A percentile compares a stretch with the other conserved stretches of the same genome.
Conservation (phyloP, 345 rosid genomes). For the Kandelia obovata region DNA sequence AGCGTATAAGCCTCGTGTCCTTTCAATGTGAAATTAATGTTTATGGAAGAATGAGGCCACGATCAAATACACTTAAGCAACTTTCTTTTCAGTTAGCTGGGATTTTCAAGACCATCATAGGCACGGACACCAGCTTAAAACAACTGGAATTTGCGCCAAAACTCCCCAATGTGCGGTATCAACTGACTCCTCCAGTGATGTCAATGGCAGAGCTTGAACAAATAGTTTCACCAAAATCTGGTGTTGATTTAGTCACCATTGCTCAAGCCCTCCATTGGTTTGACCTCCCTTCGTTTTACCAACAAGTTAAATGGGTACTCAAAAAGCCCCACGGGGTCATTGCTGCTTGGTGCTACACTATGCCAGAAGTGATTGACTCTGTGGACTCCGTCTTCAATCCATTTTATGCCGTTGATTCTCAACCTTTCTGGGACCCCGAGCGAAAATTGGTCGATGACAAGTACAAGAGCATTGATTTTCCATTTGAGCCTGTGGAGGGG, state of each 20-base stretch:
- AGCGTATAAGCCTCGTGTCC: too few relatives aligned
- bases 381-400: slow-evolving; percentile 50
- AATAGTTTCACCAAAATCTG: slow-evolving; percentile 37
- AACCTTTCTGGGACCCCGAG: slow-evolving; percentile 54
- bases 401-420: slow-evolving; percentile 39
- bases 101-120: slow-evolving; percentile 64
- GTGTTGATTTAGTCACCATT: slow-evolving; percentile 58
- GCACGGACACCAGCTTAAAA: slow-evolving; percentile 75
- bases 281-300: slow-evolving; percentile 51
- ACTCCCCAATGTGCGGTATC: slow-evolving; percentile 55
- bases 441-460: slow-evolving; percentile 57
- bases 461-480: slow-evolving; percentile 55
- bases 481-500: slow-evolving; percentile 61
- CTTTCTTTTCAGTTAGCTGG: slow-evolving; percentile 48
- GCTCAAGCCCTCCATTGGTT: slow-evolving; percentile 90
- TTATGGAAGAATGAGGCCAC: too few relatives aligned
- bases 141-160: slow-evolving; percentile 60
- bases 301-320: slow-evolving; percentile 56
- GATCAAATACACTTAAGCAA: too few relatives aligned
- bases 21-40: too few relatives aligned
- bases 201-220: slow-evolving; percentile 40
- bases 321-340: slow-evolving; percentile 71
- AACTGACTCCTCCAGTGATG: slow-evolving; percentile 49
- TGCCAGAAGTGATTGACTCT: slow-evolving; percentile 46
- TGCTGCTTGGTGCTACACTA: slow-evolving; percentile 86